Percentiles rank a stretch among this genome's conserved stretches.
These are phyloP conservation scores for Pseudozyma hubeiensis DNA, from an alignment of 1,284 basidiomycete species.

Conservation along the genomic window DNA sequence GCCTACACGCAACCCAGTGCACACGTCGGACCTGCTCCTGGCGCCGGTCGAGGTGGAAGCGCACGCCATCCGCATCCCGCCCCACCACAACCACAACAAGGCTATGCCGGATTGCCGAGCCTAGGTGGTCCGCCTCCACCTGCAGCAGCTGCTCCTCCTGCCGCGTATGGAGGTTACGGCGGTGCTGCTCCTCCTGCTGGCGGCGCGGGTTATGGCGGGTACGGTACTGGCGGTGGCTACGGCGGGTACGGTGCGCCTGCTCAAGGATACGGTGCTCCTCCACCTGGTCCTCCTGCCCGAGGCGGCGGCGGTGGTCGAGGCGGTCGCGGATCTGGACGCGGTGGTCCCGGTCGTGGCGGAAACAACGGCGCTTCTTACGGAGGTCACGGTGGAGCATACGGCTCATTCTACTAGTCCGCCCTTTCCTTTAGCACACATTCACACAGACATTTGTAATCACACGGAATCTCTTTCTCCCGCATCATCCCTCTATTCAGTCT, in stretches of 20 bases:
- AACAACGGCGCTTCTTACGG: conserved; percentile 17
- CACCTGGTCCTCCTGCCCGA: not conserved
- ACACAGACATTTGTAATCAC: not conserved
- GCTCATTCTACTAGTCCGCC: conserved; percentile 28
- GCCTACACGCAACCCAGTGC: conserved; percentile 27
- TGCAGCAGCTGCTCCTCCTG: conserved; percentile 1
- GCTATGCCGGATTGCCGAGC: conserved; percentile 35
- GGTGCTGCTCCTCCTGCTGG: conserved; percentile 3
- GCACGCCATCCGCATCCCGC: conserved; percentile 3
- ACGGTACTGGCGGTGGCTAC: conserved; percentile 27
- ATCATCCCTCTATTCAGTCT: too few relatives aligned
- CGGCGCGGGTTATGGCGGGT: conserved; percentile 37
- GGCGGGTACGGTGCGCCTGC: conserved; percentile 30
- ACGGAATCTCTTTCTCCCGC: not conserved
- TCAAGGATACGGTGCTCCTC: conserved; percentile 10
- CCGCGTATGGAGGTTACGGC: conserved; percentile 5
- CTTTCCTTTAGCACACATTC: not conserved
- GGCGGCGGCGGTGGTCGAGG: conserved; percentile 14
- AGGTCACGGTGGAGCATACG: conserved; percentile 40
- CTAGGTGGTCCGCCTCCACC: conserved; percentile 22
- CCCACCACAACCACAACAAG: conserved; percentile 5
- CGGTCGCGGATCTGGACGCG: conserved; percentile 11
- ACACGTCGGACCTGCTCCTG: conserved; percentile 9
- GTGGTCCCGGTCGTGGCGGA: not conserved
- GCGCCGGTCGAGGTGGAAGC: conserved; percentile 12